These are phyloP conservation scores for Metschnikowia peoriensis DNA, from an alignment of 805 yeast species.

Conservation along the genomic window DNA sequence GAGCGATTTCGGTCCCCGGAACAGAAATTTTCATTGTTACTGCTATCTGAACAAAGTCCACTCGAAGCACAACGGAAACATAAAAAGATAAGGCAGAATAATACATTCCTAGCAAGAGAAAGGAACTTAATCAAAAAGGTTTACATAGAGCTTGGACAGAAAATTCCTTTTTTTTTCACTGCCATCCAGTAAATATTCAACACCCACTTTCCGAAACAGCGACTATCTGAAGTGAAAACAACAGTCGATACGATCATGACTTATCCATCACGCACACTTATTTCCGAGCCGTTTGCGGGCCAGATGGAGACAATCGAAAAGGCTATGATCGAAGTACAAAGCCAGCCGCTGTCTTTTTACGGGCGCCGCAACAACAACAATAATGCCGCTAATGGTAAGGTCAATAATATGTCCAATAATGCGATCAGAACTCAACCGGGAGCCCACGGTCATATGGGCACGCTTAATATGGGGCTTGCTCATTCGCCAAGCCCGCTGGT, in stretches of 20 bases:
- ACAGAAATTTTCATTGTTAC: conserved; percentile 1
- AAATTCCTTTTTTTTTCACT: neutral
- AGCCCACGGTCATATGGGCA: neutral
- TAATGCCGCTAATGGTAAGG: neutral
- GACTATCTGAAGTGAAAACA: neutral
- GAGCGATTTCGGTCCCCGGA: conserved; percentile 5
- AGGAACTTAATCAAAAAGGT: neutral
- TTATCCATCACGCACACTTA: conserved; percentile 26
- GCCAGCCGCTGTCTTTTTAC: conserved; percentile 28
- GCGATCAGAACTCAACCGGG: neutral
- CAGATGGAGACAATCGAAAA: conserved; percentile 35
- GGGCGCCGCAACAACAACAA: conserved; percentile 17
- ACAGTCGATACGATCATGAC: conserved; percentile 2
- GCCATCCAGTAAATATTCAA: no score
- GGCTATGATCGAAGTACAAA: conserved; percentile 31
- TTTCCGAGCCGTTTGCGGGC: conserved; percentile 31
- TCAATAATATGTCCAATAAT: neutral
- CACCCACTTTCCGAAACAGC: neutral
- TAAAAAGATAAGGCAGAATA: no score
- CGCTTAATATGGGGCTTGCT: neutral
- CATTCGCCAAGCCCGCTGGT: neutral
- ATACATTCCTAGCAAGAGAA: no score
- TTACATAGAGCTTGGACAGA: neutral
- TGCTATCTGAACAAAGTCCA: neutral
- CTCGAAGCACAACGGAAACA: neutral